A percentile compares a stretch with the other conserved stretches of the same genome.
phyloP scores from a whole-genome alignment of 2,329 filamentous ascomycete genomes.

The Ophiostoma australiae region DNA sequence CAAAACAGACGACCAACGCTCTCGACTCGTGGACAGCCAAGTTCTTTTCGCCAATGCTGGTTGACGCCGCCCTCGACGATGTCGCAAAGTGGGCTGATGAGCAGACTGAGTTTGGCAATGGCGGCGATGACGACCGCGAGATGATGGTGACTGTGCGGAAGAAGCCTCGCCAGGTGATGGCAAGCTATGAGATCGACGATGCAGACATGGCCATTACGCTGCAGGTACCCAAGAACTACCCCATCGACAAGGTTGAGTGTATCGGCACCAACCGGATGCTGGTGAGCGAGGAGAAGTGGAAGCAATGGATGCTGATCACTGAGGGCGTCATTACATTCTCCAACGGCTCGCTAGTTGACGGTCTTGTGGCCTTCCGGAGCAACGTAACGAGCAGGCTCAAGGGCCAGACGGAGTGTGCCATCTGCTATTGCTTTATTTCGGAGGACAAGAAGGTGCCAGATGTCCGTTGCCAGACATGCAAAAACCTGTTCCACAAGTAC shows the following conservation, averaged over 20 bases:
- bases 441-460: constrained; percentile 84
- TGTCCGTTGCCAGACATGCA: constrained; percentile 87
- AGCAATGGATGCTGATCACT: constrained; percentile 79
- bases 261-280: constrained; percentile 75
- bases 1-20: constrained; percentile 71
- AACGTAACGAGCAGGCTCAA: constrained; percentile 86
- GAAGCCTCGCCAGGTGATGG: constrained; percentile 69
- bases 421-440: constrained; percentile 93
- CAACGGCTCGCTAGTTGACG: constrained; percentile 83
- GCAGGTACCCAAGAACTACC: constrained; percentile 73
- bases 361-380: constrained; percentile 74
- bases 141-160: constrained; percentile 66
- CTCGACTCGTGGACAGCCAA: constrained; percentile 83
- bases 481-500: constrained; percentile 82
- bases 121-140: constrained; percentile 44
- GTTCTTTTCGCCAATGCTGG: constrained; percentile 69
- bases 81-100: constrained; percentile 61
- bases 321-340: constrained; percentile 92
- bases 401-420: constrained; percentile 91
- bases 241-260: constrained; percentile 72
- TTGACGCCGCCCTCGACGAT: constrained; percentile 60
- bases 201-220: constrained; percentile 78
- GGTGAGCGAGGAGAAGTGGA: constrained; percentile 87
- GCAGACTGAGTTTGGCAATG: constrained; percentile 42
- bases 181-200: constrained; percentile 84